Evolutionary conservation across 192 early-diverging fungal genomes (phyloP), one percentile per base, ranked within the genome.

Genomic region (Dispira simplex): DNA sequence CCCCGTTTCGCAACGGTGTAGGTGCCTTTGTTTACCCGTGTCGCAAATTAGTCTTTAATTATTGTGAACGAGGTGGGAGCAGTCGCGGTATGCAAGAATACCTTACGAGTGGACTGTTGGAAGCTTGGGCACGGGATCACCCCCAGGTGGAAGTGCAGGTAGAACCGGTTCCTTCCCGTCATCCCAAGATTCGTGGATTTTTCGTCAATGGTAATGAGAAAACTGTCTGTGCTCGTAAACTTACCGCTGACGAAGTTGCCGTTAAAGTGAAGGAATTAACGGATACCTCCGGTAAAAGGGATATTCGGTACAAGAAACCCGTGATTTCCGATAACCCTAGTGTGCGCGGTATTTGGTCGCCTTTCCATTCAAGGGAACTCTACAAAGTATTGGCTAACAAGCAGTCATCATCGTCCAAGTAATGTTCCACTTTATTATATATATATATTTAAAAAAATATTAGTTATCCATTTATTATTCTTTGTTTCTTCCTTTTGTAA

Each of bases 321-420:
- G 87, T 89, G 25, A 77, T 89, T 49, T 90, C 89, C 6, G 83
- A 85, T 21, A 89, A 84, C 44, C 79, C 80, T 39, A 87, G 85
- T 64, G 85, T 90, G 16, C 80, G 89, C 54, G 89, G 87, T 51
- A 88, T 88, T 64, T 90, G 85, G 83, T 89, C 85, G 66, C 86
- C 89, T 39, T 90, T 90, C 79, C 83, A 88, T 60, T 72, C 80
- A 47, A 65, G 67, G 45, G 73, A 79, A 39, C 74, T 73, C n/a
- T 81, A 89, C 70, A 67, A 78, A 46, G 87, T 89, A 48, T 26
- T 53, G 21, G 51, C 32, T 39, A 6, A 39, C 6, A 39, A 39
- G 32, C 32, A 39, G 32, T 39, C 32, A 39, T 1, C 32, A 39
- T 39, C 32, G 32, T 39, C 32, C 32, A 39, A 39, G 32, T 39